A percentile compares a stretch with the other conserved stretches of the same genome.
Conservation (phyloP, 2,329 filamentous ascomycete genomes). For the Zymoseptoria passerinii region DNA sequence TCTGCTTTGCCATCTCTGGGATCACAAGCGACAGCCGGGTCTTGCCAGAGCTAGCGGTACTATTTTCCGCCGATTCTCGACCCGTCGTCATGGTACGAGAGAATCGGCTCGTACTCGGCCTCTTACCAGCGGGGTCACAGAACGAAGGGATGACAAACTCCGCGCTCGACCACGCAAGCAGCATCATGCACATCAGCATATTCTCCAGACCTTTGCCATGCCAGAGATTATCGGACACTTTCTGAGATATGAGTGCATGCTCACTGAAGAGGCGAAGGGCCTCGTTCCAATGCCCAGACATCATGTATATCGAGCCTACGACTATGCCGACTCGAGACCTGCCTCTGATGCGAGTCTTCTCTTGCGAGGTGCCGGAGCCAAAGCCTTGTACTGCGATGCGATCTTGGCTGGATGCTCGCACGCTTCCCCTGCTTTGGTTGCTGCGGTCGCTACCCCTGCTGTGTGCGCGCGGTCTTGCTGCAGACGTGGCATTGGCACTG, state of each 20-base stretch:
- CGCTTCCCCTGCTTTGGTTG: constrained; percentile 13
- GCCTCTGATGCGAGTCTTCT: constrained; percentile 62
- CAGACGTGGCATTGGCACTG: constrained; percentile 34
- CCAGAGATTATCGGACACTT: constrained; percentile 88
- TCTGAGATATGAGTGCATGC: constrained; percentile 66
- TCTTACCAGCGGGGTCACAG: constrained; percentile 25
- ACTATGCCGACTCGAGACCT: constrained; percentile 72
- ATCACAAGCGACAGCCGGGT: constrained; percentile 50
- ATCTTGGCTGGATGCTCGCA: constrained; percentile 41
- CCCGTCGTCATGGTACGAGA: constrained; percentile 19
- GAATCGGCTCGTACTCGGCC: constrained; percentile 16
- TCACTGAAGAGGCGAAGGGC: constrained; percentile 77
- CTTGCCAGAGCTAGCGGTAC: constrained; percentile 25
- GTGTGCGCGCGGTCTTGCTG: constrained; percentile 10
- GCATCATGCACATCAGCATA: constrained; percentile 70
- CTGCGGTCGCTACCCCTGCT: constrained; percentile 21
- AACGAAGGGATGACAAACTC: constrained; percentile 61
- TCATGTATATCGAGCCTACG: constrained; percentile 76
- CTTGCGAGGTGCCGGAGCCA: constrained; percentile 45
- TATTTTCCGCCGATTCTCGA: constrained; percentile 16
- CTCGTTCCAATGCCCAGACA: constrained; percentile 83
- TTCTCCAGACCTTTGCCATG: constrained; percentile 91
- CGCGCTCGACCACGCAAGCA: constrained; percentile 75
- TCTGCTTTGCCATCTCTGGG: constrained; percentile 67
- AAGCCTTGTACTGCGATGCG: constrained; percentile 59